phyloP scores from a whole-genome alignment of 2,329 filamentous ascomycete genomes.

The Phaeophleospora eucalypticola region DNA sequence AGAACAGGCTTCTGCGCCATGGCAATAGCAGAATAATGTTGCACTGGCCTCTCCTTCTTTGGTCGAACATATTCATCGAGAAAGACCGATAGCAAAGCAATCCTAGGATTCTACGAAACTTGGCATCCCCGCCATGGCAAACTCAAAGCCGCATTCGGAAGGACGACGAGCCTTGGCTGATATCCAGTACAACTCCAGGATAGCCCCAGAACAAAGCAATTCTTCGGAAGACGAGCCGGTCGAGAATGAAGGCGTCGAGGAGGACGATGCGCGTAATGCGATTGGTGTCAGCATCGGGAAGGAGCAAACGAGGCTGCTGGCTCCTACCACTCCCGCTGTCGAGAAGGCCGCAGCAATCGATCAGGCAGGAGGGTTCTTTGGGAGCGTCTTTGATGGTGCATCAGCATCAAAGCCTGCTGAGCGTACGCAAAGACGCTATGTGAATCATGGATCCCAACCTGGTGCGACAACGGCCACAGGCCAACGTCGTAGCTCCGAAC shows the following conservation, averaged over 20 bases:
- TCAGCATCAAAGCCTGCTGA: background rate
- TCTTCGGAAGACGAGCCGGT: slow-evolving; percentile 43
- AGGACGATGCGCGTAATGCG: slow-evolving; percentile 42
- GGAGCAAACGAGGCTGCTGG: slow-evolving; percentile 54
- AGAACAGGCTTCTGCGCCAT: background rate
- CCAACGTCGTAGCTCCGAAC: slow-evolving; percentile 14
- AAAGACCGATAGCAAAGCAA: background rate
- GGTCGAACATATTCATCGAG: background rate
- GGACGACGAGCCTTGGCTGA: slow-evolving; percentile 38
- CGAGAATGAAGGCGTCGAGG: slow-evolving; percentile 25
- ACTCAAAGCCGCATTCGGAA: background rate
- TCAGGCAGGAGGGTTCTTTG: slow-evolving; percentile 46
- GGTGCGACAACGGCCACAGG: too few relatives aligned
- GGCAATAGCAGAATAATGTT: background rate
- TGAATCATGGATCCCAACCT: too few relatives aligned
- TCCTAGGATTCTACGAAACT: background rate
- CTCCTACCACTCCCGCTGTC: slow-evolving; percentile 53
- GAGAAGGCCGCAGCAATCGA: slow-evolving; percentile 58
- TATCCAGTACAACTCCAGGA: slow-evolving; percentile 38
- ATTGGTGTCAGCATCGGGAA: slow-evolving; percentile 58
- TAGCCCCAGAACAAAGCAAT: slow-evolving; percentile 37
- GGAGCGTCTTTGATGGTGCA: slow-evolving; percentile 17
- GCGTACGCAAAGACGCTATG: too few relatives aligned
- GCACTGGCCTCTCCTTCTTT: too few relatives aligned
- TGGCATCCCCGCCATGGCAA: background rate